Evolutionary conservation across 2,329 filamentous ascomycete genomes (phyloP).

Genomic region (Tympanopsis confertula): DNA sequence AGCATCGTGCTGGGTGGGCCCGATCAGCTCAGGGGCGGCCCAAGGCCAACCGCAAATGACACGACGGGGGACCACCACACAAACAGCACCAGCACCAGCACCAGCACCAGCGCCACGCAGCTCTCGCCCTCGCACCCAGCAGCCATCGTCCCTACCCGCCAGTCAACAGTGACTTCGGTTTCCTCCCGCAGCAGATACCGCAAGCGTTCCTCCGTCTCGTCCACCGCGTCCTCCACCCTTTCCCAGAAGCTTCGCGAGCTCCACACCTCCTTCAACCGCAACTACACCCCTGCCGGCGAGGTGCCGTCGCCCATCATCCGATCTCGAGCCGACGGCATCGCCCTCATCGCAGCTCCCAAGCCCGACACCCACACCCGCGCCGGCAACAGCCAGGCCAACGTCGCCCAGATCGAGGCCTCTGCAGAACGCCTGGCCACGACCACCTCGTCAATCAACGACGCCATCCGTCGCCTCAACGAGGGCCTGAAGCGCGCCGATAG

Average conservation of each 20-base stretch:
- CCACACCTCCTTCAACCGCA: neutral
- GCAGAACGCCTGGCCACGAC: constrained; percentile 65
- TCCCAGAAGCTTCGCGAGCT: neutral
- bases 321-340: constrained; percentile 26
- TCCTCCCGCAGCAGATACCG: neutral
- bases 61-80: neutral
- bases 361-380: constrained; percentile 52
- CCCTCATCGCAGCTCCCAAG: constrained; percentile 41
- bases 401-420: constrained; percentile 63
- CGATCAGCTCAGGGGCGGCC: neutral
- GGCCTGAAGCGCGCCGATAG: constrained; percentile 63
- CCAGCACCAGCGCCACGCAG: neutral
- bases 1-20: too few relatives aligned
- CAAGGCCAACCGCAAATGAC: neutral
- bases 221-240: neutral
- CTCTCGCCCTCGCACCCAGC: too few relatives aligned
- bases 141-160: neutral
- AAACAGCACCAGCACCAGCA: neutral
- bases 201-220: neutral
- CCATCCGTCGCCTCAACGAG: constrained; percentile 62
- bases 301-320: constrained; percentile 31
- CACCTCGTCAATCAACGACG: constrained; percentile 63
- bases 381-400: constrained; percentile 52
- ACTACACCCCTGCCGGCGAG: neutral
- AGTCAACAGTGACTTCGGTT: neutral